Conservation (phyloP, 2,329 filamentous ascomycete genomes). For the Paraphaeosphaeria minitans region DNA sequence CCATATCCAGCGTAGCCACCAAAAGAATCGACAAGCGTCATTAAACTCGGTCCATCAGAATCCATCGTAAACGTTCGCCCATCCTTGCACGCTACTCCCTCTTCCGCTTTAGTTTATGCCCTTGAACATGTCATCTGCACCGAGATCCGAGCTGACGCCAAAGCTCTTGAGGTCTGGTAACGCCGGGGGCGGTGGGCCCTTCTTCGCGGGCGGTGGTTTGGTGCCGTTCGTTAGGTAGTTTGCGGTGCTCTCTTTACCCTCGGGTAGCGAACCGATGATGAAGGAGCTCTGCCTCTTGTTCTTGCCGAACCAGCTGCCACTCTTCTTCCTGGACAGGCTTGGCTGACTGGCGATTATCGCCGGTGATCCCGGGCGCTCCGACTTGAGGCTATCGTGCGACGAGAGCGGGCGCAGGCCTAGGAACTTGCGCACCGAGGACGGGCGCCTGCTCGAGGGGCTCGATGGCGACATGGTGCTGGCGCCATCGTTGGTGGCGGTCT, state of each 20-base stretch:
- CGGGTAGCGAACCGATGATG: conserved; percentile 38
- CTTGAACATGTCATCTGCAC: conserved; percentile 49
- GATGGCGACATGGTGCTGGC: conserved; percentile 37
- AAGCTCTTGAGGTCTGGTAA: conserved; percentile 47
- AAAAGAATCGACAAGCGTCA: conserved; percentile 38
- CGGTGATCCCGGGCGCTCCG: conserved; percentile 44
- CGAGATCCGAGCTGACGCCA: conserved; percentile 43
- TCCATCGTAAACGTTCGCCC: conserved; percentile 28
- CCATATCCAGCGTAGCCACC: conserved; percentile 24
- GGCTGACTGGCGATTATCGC: conserved; percentile 41
- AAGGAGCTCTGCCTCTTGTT: conserved; percentile 47
- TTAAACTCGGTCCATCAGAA: conserved; percentile 39
- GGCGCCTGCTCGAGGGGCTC: conserved; percentile 41
- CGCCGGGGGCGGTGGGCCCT: conserved; percentile 47
- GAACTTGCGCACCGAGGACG: conserved; percentile 49
- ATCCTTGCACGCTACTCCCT: conserved; percentile 10
- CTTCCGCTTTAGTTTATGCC: conserved; percentile 40
- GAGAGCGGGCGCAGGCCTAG: conserved; percentile 46
- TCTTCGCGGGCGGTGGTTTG: conserved; percentile 29
- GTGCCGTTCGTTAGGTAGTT: conserved; percentile 28
- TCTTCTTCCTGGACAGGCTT: conserved; percentile 44
- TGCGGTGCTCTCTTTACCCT: conserved; percentile 36
- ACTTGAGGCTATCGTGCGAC: conserved; percentile 43
- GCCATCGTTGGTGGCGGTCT: conserved; percentile 37
- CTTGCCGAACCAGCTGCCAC: conserved; percentile 48